Percentiles rank a stretch among this genome's conserved stretches.
phyloP scores from a whole-genome alignment of 192 early-diverging fungal species.

The Chytriomyces hyalinus region DNA sequence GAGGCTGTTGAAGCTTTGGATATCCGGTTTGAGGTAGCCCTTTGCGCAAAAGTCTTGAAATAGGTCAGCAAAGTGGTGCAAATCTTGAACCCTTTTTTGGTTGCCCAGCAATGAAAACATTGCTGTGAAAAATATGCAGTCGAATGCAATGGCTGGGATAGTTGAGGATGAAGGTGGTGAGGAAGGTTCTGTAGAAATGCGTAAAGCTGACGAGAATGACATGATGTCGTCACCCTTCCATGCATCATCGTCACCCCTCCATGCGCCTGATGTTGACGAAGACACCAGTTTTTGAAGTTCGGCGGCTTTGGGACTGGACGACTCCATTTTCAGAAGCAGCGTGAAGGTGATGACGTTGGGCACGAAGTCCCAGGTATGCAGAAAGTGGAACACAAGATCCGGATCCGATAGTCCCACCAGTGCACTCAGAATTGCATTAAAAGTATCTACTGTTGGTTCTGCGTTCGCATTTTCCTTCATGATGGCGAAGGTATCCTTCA shows the following conservation, averaged over 20 bases:
- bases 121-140: constrained; percentile 15
- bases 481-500: not conserved
- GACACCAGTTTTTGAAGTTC: not conserved
- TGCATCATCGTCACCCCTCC: too few species aligned
- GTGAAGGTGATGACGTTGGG: constrained; percentile 25
- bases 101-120: not conserved
- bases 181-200: not conserved
- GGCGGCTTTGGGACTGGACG: not conserved
- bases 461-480: not conserved
- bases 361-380: not conserved
- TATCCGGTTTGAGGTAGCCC: not conserved
- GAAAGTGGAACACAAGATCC: constrained; percentile 11
- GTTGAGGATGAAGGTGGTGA: not conserved
- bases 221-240: too few species aligned
- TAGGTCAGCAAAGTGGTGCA: constrained; percentile 6
- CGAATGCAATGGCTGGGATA: not conserved
- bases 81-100: not conserved
- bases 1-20: constrained; percentile 7
- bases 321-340: constrained; percentile 11
- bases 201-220: too few species aligned
- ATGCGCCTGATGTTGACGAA: not conserved
- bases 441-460: constrained; percentile 2
- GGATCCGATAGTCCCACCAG: not conserved
- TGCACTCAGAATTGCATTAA: not conserved
- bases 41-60: not conserved